Evolutionary conservation across 306 rosid species (phyloP).

Genomic region (Fragaria vesca): DNA sequence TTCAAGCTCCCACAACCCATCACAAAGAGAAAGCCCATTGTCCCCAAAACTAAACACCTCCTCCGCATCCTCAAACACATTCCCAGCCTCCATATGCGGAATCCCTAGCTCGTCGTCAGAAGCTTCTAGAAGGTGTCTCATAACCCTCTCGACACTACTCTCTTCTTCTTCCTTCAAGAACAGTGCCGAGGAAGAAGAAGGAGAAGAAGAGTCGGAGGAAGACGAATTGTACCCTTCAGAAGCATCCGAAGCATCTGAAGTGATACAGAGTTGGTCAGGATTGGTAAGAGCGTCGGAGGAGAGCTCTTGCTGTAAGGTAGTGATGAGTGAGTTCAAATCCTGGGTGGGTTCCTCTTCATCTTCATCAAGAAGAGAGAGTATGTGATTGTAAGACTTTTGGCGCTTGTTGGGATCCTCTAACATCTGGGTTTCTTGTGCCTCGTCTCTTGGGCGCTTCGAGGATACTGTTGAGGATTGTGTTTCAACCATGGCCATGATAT

Average conservation of each 20-base stretch:
- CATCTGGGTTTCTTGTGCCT: conserved; percentile 19
- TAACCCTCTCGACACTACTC: conserved; percentile 43
- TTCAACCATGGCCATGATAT: conserved; percentile 39
- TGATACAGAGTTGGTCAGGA: conserved; percentile 22
- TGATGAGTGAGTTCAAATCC: conserved; percentile 62
- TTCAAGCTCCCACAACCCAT: conserved; percentile 78
- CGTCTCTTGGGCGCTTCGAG: conserved; percentile 49
- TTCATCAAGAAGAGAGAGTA: conserved; percentile 67
- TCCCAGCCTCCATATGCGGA: conserved; percentile 35
- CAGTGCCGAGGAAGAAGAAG: conserved; percentile 3
- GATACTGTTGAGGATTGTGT: conserved; percentile 22
- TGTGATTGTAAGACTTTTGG: conserved; percentile 58
- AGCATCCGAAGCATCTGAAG: background rate
- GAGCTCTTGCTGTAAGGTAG: conserved; percentile 69
- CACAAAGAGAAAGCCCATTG: conserved; percentile 36
- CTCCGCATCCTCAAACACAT: conserved; percentile 16
- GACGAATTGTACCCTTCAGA: conserved; percentile 22
- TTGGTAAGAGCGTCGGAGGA: conserved; percentile 16
- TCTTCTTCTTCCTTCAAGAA: conserved; percentile 42
- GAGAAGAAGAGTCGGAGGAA: conserved; percentile 15
- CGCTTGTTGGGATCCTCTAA: conserved; percentile 50
- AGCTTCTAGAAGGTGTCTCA: conserved; percentile 81
- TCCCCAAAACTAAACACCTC: conserved; percentile 21
- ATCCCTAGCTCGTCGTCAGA: conserved; percentile 94
- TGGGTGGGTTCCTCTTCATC: conserved; percentile 64